These are phyloP conservation scores for Aspergillus pseudoterreus DNA, from an alignment of 2,329 filamentous ascomycete genomes.

Conservation along the genomic window DNA sequence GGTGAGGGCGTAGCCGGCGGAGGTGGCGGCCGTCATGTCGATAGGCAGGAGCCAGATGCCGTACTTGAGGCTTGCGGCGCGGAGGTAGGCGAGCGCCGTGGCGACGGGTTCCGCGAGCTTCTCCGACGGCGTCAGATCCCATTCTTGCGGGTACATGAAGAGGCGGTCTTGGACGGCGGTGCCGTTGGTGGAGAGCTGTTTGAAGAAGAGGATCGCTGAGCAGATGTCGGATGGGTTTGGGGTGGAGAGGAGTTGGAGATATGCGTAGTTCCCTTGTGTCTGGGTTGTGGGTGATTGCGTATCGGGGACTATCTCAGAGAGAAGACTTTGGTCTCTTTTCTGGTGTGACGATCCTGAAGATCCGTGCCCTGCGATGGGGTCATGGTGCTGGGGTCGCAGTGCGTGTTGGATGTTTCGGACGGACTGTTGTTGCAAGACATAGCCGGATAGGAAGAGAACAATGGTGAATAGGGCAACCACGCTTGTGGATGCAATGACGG, in stretches of 20 bases:
- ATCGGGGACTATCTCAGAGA: slow-evolving; percentile 7
- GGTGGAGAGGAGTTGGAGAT: slow-evolving; percentile 42
- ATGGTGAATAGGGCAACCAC: slow-evolving; percentile 71
- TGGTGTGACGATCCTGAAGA: slow-evolving; percentile 20
- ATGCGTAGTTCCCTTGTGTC: slow-evolving; percentile 33
- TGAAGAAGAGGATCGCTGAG: slow-evolving; percentile 44
- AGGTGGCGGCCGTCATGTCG: slow-evolving; percentile 33
- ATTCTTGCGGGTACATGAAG: slow-evolving; percentile 46
- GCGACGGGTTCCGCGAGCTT: slow-evolving; percentile 24
- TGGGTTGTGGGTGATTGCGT: not conserved
- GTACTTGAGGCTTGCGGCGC: slow-evolving; percentile 36
- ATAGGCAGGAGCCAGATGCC: slow-evolving; percentile 40
- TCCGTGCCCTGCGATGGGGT: slow-evolving; percentile 10
- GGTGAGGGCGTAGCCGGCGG: slow-evolving; percentile 29
- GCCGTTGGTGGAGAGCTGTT: slow-evolving; percentile 33
- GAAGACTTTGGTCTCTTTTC: slow-evolving; percentile 16
- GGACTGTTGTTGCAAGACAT: slow-evolving; percentile 81
- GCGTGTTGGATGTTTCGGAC: slow-evolving; percentile 72
- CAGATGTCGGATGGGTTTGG: slow-evolving; percentile 44
- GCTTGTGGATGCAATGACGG: slow-evolving; percentile 40
- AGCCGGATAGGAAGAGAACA: slow-evolving; percentile 82
- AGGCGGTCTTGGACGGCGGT: slow-evolving; percentile 37
- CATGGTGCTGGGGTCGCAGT: slow-evolving; percentile 44
- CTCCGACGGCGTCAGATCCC: slow-evolving; percentile 33
- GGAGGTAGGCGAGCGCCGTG: slow-evolving; percentile 35